These are phyloP conservation scores for Penicillium corylophilum DNA, from an alignment of 2,329 filamentous ascomycete genomes.

Conservation along the genomic window DNA sequence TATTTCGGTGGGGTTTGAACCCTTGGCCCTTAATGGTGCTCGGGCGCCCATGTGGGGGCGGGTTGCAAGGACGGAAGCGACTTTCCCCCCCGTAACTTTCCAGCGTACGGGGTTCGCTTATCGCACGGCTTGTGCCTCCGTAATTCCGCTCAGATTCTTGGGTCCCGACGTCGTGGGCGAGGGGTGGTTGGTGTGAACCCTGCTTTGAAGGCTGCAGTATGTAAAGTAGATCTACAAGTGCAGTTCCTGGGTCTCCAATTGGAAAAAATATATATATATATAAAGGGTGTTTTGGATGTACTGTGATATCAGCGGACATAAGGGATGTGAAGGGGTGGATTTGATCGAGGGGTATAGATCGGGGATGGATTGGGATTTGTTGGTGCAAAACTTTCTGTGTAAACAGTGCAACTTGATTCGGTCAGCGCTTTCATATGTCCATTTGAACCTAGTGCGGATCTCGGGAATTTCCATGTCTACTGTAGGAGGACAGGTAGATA, in stretches of 20 bases:
- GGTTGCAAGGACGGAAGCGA: constrained; percentile 8
- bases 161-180: neutral
- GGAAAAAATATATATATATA: too few species aligned
- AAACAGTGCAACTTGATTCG: neutral
- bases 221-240: neutral
- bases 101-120: constrained; percentile 20
- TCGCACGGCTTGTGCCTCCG: constrained; percentile 3
- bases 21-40: too few species aligned
- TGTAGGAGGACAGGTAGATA: too few species aligned
- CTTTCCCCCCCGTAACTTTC: constrained; percentile 24
- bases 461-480: too few species aligned
- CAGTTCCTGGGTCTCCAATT: neutral
- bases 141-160: neutral
- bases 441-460: too few species aligned
- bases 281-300: neutral
- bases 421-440: neutral
- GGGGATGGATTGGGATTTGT: neutral
- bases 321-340: neutral
- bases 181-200: neutral
- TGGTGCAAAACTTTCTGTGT: neutral
- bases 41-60: constrained; percentile 6
- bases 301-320: constrained; percentile 3
- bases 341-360: neutral
- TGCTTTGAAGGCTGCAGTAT: neutral
- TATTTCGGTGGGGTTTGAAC: neutral